Evolutionary conservation across 257 asterid species (phyloP).

Genomic region (Solanum pimpinellifolium): DNA sequence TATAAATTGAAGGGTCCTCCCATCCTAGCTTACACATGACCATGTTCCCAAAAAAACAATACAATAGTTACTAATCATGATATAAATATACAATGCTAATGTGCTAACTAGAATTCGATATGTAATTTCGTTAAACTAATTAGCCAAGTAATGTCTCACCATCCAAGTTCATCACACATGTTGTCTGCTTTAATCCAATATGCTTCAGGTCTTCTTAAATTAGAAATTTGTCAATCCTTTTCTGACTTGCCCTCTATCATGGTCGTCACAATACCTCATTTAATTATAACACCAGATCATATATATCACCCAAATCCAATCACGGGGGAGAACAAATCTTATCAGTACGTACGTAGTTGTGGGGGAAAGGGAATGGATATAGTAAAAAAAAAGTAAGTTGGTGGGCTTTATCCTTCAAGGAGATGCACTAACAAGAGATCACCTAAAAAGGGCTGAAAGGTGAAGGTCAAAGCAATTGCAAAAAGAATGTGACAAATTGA

Average conservation of each 20-base stretch:
- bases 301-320: neutral
- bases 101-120: neutral
- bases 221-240: neutral
- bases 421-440: neutral
- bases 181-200: neutral
- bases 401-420: neutral
- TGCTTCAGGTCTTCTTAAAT: neutral
- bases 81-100: neutral
- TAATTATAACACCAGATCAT: neutral
- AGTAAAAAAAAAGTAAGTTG: neutral
- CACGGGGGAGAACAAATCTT: neutral
- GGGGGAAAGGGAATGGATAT: neutral
- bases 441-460: conserved; percentile 86
- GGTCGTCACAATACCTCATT: neutral
- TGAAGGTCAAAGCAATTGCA: conserved; percentile 45
- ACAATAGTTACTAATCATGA: neutral
- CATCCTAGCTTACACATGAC: neutral
- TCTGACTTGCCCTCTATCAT: neutral
- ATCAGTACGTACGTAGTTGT: neutral
- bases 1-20: neutral
- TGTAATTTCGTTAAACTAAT: too few species aligned
- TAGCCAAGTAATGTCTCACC: neutral
- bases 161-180: neutral
- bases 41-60: neutral
- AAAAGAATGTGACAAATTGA: conserved; percentile 9